Evolutionary conservation across 495 filamentous ascomycete genomes (phyloP).

Genomic region (Jackrogersella minutella): DNA sequence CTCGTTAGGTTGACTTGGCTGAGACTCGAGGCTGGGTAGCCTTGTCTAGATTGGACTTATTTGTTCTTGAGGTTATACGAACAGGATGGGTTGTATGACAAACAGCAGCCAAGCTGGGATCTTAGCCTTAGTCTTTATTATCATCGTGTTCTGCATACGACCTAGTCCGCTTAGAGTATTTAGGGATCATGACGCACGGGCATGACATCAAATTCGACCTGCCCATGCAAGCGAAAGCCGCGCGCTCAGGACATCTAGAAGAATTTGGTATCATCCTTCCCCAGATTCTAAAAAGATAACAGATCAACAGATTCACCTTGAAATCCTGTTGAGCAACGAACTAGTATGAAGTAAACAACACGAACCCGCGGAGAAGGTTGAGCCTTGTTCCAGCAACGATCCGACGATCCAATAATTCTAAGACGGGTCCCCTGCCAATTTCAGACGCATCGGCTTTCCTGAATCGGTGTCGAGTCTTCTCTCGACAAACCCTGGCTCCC

Average conservation of each 20-base stretch:
- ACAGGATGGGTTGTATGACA: constrained; percentile 1
- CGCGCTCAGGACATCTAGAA: too few relatives aligned
- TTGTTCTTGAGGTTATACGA: constrained; percentile 8
- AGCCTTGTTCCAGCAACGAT: constrained; percentile 6
- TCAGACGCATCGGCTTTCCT: constrained; percentile 40
- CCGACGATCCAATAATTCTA: neutral
- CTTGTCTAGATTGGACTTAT: constrained; percentile 26
- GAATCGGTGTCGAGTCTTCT: constrained; percentile 31
- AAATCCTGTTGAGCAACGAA: neutral
- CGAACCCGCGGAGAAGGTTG: constrained; percentile 9
- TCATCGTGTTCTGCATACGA: constrained; percentile 3
- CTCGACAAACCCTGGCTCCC: constrained; percentile 11
- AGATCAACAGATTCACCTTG: neutral
- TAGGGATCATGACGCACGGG: constrained; percentile 27
- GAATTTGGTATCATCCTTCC: constrained; percentile 1
- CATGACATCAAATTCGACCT: constrained; percentile 23
- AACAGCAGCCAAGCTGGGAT: constrained; percentile 9
- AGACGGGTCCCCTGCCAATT: constrained; percentile 4
- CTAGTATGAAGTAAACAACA: neutral
- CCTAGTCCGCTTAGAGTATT: constrained; percentile 4
- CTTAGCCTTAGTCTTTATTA: constrained; percentile 9
- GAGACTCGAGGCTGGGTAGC: constrained; percentile 37
- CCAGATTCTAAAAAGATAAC: constrained; percentile 5
- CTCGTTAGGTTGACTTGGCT: constrained; percentile 9
- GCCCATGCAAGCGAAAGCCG: neutral